Evolutionary conservation across 129 eudicot genomes (phyloP).

Genomic region (Flaveria trinervia): DNA sequence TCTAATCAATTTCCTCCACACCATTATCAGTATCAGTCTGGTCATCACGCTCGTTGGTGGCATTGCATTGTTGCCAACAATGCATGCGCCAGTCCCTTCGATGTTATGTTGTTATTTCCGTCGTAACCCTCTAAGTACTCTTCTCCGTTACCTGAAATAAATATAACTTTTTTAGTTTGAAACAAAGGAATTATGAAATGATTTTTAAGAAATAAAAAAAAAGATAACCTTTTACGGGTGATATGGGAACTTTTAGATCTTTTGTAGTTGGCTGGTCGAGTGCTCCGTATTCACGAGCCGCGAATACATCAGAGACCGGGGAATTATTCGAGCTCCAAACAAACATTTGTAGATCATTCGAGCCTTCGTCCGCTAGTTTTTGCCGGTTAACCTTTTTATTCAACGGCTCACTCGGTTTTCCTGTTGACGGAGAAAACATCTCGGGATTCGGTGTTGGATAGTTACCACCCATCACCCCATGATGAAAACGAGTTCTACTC

Average conservation of each 20-base stretch:
- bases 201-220: neutral
- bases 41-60: conserved; percentile 97
- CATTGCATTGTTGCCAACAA: conserved; percentile 50
- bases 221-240: conserved; percentile 67
- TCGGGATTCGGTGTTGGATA: conserved; percentile 83
- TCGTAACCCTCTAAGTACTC: conserved; percentile 60
- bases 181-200: neutral
- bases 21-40: conserved; percentile 91
- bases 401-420: conserved; percentile 36
- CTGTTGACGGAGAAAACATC: conserved; percentile 68
- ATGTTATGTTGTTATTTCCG: conserved; percentile 58
- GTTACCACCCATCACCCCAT: conserved; percentile 42
- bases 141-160: conserved; percentile 47
- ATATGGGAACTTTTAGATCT: conserved; percentile 61
- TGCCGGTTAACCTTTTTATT: conserved; percentile 56
- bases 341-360: conserved; percentile 88
- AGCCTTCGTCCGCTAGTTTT: conserved; percentile 51
- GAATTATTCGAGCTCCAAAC: conserved; percentile 98
- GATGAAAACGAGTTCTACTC: conserved; percentile 54
- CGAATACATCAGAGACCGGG: conserved; percentile 91
- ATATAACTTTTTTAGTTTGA: conserved; percentile 5
- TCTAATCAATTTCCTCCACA: conserved; percentile 87
- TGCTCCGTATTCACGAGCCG: conserved; percentile 70
- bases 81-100: too few species aligned
- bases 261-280: conserved; percentile 49